These are phyloP conservation scores for Oxytropis ochrocephala DNA, from an alignment of 306 rosid genomes.

Conservation along the genomic window DNA sequence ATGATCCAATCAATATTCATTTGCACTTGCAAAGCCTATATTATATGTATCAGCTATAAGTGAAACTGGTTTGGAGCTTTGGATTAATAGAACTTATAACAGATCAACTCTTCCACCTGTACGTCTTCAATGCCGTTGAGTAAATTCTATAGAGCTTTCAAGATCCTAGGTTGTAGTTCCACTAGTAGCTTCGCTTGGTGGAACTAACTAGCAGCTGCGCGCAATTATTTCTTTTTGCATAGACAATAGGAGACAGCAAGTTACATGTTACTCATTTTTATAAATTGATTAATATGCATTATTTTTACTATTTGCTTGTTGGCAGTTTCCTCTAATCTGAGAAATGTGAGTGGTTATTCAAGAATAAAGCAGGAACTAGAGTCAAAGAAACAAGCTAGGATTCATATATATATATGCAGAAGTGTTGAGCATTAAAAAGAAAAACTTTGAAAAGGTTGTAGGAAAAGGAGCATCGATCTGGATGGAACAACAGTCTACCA, in stretches of 20 bases:
- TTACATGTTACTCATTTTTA: background rate
- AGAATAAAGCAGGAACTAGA: slow-evolving; percentile 27
- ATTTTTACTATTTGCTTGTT: background rate
- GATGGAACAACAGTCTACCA: slow-evolving; percentile 43
- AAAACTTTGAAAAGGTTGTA: slow-evolving; percentile 34
- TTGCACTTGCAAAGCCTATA: background rate
- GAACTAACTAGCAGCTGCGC: slow-evolving; percentile 26
- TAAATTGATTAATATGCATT: too few species aligned
- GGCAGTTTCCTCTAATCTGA: background rate
- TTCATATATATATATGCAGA: too few species aligned
- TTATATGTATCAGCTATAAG: background rate
- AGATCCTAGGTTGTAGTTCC: slow-evolving; percentile 26
- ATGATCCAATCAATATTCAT: background rate
- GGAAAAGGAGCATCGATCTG: slow-evolving; percentile 55
- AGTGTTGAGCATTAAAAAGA: slow-evolving; percentile 35
- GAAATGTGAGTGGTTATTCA: background rate
- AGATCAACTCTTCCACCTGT: slow-evolving; percentile 40
- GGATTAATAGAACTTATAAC: slow-evolving; percentile 23
- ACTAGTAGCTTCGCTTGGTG: slow-evolving; percentile 40
- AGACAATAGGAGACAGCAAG: slow-evolving; percentile 16
- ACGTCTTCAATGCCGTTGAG: slow-evolving; percentile 30
- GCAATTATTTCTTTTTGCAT: slow-evolving; percentile 15
- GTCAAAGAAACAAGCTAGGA: slow-evolving; percentile 31
- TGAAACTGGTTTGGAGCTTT: background rate
- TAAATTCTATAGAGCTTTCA: background rate